Conservation (phyloP, 306 rosid genomes). For the Spatholobus suberectus region DNA sequence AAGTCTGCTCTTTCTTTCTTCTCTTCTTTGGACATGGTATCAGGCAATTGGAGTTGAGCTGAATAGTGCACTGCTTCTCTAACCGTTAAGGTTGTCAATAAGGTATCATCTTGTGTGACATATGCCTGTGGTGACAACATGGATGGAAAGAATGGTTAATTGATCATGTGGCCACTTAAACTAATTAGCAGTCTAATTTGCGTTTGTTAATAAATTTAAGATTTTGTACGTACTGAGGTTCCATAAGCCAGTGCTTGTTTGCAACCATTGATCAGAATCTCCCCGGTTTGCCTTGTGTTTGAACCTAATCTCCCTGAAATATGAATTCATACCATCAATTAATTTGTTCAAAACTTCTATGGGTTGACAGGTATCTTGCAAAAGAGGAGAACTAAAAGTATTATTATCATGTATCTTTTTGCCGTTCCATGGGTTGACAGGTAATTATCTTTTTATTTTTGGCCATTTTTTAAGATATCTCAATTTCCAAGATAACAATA, state of each 20-base stretch:
- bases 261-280: slow-evolving; percentile 43
- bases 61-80: slow-evolving; percentile 57
- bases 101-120: slow-evolving; percentile 54
- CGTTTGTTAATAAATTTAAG: not conserved
- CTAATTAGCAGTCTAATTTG: not conserved
- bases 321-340: not conserved
- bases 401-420: no score
- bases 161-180: not conserved
- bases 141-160: not conserved
- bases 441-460: no score
- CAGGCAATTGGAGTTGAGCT: slow-evolving; percentile 55
- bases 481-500: no score
- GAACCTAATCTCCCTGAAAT: slow-evolving; percentile 45
- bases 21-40: slow-evolving; percentile 49
- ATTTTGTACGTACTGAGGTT: slow-evolving; percentile 37
- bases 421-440: no score
- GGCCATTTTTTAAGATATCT: no score
- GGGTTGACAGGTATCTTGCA: no score
- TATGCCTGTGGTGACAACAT: slow-evolving; percentile 42
- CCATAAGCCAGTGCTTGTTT: slow-evolving; percentile 39
- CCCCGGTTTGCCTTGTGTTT: slow-evolving; percentile 36
- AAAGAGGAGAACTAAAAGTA: no score
- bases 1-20: slow-evolving; percentile 51
- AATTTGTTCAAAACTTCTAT: not conserved
- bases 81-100: slow-evolving; percentile 48